Percentiles rank a stretch among this genome's conserved stretches.
Evolutionary conservation across 2,329 filamentous ascomycete genomes (phyloP).

Genomic region (Fusarium hainanense): DNA sequence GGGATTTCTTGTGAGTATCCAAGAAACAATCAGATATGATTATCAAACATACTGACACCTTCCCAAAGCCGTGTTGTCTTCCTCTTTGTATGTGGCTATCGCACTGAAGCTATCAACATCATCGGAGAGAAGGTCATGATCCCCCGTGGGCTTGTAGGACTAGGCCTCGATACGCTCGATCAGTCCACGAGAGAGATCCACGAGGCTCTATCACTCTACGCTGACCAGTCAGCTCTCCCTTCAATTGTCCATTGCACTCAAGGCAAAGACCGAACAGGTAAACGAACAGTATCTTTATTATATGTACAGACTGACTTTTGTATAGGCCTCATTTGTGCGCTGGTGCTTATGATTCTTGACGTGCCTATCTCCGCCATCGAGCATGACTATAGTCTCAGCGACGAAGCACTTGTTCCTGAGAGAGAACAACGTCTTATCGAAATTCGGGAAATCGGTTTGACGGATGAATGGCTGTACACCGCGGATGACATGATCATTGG

Average conservation of each 20-base stretch:
- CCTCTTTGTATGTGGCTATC: slow-evolving; percentile 74
- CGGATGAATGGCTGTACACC: slow-evolving; percentile 77
- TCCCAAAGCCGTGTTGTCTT: slow-evolving; percentile 59
- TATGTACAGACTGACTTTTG: background rate
- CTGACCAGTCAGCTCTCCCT: slow-evolving; percentile 62
- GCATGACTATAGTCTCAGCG: slow-evolving; percentile 77
- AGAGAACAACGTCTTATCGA: slow-evolving; percentile 73
- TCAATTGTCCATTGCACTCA: slow-evolving; percentile 86
- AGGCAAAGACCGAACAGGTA: slow-evolving; percentile 78
- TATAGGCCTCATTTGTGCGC: slow-evolving; percentile 76
- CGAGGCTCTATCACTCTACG: slow-evolving; percentile 48
- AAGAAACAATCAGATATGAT: background rate
- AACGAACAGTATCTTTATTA: background rate
- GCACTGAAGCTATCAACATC: slow-evolving; percentile 75
- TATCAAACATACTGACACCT: background rate
- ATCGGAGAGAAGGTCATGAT: slow-evolving; percentile 77
- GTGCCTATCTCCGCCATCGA: slow-evolving; percentile 70
- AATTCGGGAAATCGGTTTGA: slow-evolving; percentile 75
- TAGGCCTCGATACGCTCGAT: slow-evolving; percentile 76
- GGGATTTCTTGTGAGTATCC: slow-evolving; percentile 66
- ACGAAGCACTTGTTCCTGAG: slow-evolving; percentile 68
- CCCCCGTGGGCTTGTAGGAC: slow-evolving; percentile 75
- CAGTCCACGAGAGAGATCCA: slow-evolving; percentile 72
- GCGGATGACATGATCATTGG: slow-evolving; percentile 70
- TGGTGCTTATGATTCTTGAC: slow-evolving; percentile 73